A percentile compares a stretch with the other conserved stretches of the same genome.
These are phyloP conservation scores for Trichoderma afroharzianum DNA, from an alignment of 2,329 filamentous ascomycete genomes.

Conservation along the genomic window DNA sequence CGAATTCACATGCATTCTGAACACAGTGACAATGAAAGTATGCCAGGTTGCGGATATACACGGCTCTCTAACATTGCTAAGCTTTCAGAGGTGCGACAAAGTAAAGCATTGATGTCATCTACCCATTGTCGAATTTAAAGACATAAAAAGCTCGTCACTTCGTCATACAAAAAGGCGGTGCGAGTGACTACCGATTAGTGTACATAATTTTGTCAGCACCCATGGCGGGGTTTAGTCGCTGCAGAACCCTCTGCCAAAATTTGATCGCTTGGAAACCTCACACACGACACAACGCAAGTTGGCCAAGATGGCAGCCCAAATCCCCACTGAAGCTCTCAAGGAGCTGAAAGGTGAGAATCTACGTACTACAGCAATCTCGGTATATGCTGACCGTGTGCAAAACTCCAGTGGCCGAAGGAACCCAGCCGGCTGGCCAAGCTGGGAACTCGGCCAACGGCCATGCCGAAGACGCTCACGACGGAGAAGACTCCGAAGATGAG, in stretches of 20 bases:
- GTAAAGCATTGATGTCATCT: slow-evolving; percentile 8
- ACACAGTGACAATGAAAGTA: not conserved
- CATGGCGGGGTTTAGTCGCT: slow-evolving; percentile 12
- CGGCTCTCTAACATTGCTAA: not conserved
- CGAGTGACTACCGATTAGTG: not conserved
- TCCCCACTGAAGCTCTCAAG: slow-evolving; percentile 42
- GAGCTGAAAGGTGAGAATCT: slow-evolving; percentile 38
- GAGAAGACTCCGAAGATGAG: slow-evolving; percentile 52
- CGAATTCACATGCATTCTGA: not conserved
- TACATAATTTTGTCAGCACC: slow-evolving; percentile 8
- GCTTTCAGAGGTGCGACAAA: not conserved
- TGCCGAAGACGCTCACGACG: slow-evolving; percentile 37
- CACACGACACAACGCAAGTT: slow-evolving; percentile 16
- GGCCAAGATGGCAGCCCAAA: slow-evolving; percentile 42
- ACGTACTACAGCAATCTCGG: not conserved
- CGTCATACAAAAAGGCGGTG: too few relatives aligned
- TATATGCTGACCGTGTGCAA: not conserved
- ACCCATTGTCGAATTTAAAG: not conserved
- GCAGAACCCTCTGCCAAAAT: slow-evolving; percentile 10
- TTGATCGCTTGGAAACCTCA: not conserved
- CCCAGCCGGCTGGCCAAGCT: slow-evolving; percentile 40
- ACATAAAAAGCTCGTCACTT: not conserved
- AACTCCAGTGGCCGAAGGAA: slow-evolving; percentile 34
- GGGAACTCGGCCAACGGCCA: slow-evolving; percentile 37
- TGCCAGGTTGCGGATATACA: not conserved